phyloP scores from a whole-genome alignment of 129 eudicot species.

The Saposhnikovia divaricata region DNA sequence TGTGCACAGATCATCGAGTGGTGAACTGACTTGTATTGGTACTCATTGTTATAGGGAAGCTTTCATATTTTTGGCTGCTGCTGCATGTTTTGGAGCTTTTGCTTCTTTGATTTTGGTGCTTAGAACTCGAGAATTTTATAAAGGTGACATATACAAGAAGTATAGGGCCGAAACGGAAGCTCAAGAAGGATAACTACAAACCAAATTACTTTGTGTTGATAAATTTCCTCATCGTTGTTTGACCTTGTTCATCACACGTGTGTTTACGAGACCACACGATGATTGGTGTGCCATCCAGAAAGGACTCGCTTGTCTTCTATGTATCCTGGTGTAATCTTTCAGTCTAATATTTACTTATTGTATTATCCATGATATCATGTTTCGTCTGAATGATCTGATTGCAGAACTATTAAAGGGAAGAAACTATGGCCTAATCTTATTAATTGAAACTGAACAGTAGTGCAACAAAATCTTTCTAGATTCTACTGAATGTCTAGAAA shows the following conservation, averaged over 20 bases:
- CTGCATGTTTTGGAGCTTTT: constrained; percentile 2
- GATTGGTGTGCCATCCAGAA: not conserved
- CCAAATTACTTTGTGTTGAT: not conserved
- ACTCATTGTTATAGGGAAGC: not conserved
- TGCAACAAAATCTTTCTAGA: too few relatives aligned
- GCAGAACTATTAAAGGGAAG: not conserved
- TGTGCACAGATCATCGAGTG: not conserved
- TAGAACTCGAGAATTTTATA: constrained; percentile 13
- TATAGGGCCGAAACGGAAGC: constrained; percentile 9
- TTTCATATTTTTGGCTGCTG: not conserved
- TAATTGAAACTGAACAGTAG: too few relatives aligned
- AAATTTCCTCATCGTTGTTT: not conserved
- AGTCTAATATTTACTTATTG: not conserved
- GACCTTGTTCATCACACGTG: not conserved
- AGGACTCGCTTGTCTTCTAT: not conserved
- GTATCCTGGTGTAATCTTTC: not conserved
- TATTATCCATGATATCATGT: not conserved
- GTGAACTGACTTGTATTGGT: constrained; percentile 8
- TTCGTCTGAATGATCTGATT: not conserved
- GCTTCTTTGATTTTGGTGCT: not conserved
- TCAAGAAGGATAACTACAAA: not conserved
- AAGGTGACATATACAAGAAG: constrained; percentile 23
- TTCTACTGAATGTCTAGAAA: too few relatives aligned
- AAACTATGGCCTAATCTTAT: not conserved
- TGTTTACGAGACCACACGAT: not conserved